phyloP scores from a whole-genome alignment of 2,329 filamentous ascomycete species.

The Pyrenophora graminea region DNA sequence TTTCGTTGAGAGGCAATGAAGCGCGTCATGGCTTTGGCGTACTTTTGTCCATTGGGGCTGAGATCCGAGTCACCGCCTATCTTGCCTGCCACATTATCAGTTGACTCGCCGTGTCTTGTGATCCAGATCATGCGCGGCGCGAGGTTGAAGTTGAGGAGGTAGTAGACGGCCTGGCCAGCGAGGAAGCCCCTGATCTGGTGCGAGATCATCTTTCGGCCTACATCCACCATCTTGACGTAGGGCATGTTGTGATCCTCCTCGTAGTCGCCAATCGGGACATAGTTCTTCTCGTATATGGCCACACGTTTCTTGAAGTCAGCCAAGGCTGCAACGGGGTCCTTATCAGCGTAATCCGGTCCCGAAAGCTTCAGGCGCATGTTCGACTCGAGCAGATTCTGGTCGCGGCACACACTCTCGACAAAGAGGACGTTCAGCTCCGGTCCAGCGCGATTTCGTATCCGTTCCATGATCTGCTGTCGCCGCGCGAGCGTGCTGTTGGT shows the following conservation, averaged over 20 bases:
- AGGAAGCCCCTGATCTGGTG: conserved; percentile 91
- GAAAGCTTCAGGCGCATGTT: conserved; percentile 98
- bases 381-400: conserved; percentile 81
- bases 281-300: conserved; percentile 89
- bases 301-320: conserved; percentile 93
- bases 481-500: conserved; percentile 94
- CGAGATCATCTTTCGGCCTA: conserved; percentile 89
- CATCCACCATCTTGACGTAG: conserved; percentile 97
- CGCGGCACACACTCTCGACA: conserved; percentile 90
- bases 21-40: conserved; percentile 75
- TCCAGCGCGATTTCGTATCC: conserved; percentile 80
- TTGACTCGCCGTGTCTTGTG: conserved; percentile 88
- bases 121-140: conserved; percentile 98
- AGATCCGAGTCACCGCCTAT: conserved; percentile 89
- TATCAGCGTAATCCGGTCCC: conserved; percentile 92
- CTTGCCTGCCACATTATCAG: conserved; percentile 83
- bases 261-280: conserved; percentile 85
- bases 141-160: conserved; percentile 94
- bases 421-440: conserved; percentile 88
- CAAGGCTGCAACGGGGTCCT: conserved; percentile 83
- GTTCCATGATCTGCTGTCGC: conserved; percentile 79
- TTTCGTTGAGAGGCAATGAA: conserved; percentile 83
- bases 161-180: conserved; percentile 88
- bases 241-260: conserved; percentile 91
- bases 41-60: conserved; percentile 77